A percentile compares a stretch with the other conserved stretches of the same genome.
Evolutionary conservation across 768 basidiomycete species (phyloP).

Genomic region (Rhodotorula toruloides): DNA sequence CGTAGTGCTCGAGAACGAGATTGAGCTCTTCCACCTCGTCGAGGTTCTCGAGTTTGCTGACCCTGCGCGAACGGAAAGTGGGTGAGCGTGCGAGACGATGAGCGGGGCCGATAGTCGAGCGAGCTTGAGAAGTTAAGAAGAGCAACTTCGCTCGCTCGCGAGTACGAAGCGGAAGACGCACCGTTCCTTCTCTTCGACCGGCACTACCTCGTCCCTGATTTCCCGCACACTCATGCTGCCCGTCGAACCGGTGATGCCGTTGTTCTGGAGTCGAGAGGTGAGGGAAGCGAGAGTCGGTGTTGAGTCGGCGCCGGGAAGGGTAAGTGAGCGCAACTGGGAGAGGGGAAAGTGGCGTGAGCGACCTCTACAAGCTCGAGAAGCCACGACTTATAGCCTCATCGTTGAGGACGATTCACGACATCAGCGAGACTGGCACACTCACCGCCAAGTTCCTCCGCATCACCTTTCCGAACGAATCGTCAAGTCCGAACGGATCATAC

Average conservation of each 20-base stretch:
- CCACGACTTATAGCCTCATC: not conserved
- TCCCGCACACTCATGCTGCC: slow-evolving; percentile 64
- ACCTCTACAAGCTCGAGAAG: not conserved
- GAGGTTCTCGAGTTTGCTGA: slow-evolving; percentile 73
- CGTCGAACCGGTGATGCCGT: slow-evolving; percentile 55
- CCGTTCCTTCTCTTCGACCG: not conserved
- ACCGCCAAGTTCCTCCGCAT: slow-evolving; percentile 83
- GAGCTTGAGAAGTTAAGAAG: not conserved
- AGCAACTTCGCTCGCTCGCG: too few relatives aligned
- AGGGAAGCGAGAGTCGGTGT: slow-evolving; percentile 60
- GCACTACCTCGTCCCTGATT: slow-evolving; percentile 53
- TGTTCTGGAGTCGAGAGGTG: slow-evolving; percentile 56
- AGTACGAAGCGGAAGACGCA: not conserved
- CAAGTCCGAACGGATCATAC: slow-evolving; percentile 89
- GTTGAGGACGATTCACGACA: slow-evolving; percentile 2
- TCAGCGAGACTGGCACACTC: not conserved
- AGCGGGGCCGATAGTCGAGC: not conserved
- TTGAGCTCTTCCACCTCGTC: slow-evolving; percentile 94
- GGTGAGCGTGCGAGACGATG: not conserved
- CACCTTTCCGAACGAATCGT: slow-evolving; percentile 83
- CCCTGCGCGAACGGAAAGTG: slow-evolving; percentile 50
- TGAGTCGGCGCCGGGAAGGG: slow-evolving; percentile 65
- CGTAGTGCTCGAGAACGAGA: slow-evolving; percentile 82
- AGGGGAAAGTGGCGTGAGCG: not conserved
- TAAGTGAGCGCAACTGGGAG: slow-evolving; percentile 62